phyloP scores from a whole-genome alignment of 257 asterid species.

The Ilex asprella region DNA sequence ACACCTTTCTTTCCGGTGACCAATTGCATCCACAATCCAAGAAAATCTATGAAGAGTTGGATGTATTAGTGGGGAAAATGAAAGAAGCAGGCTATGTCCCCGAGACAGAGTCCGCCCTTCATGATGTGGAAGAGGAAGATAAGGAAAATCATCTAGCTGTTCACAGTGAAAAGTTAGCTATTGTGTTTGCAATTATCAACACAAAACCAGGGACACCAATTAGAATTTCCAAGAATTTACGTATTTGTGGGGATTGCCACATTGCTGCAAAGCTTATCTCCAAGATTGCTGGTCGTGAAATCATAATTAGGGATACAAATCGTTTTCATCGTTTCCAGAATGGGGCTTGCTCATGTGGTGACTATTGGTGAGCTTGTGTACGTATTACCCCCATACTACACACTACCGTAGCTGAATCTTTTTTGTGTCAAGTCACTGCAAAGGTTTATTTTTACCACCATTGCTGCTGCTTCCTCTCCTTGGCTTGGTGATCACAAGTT shows the following conservation, averaged over 20 bases:
- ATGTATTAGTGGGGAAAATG: constrained; percentile 61
- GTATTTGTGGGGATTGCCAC: constrained; percentile 90
- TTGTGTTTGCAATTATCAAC: constrained; percentile 66
- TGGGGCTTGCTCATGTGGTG: constrained; percentile 82
- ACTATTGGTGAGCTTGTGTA: constrained; percentile 63
- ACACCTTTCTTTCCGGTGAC: constrained; percentile 87
- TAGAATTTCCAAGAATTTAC: constrained; percentile 73
- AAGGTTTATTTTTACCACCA: too few relatives aligned
- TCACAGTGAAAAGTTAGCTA: constrained; percentile 88
- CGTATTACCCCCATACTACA: too few relatives aligned
- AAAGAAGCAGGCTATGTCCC: constrained; percentile 80
- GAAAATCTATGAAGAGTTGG: constrained; percentile 62
- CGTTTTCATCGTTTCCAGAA: constrained; percentile 73
- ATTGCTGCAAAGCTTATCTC: constrained; percentile 70
- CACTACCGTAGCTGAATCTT: too few relatives aligned
- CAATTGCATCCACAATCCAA: constrained; percentile 48
- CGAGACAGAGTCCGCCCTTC: constrained; percentile 62
- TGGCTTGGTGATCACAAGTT: too few relatives aligned
- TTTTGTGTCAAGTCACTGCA: too few relatives aligned
- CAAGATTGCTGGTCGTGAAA: constrained; percentile 52
- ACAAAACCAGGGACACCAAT: constrained; percentile 45
- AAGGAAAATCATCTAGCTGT: constrained; percentile 73
- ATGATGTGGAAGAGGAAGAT: constrained; percentile 93
- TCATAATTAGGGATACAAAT: constrained; percentile 72
- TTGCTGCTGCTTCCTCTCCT: too few relatives aligned